Conservation (phyloP, 306 rosid genomes). For the Cercis canadensis region DNA sequence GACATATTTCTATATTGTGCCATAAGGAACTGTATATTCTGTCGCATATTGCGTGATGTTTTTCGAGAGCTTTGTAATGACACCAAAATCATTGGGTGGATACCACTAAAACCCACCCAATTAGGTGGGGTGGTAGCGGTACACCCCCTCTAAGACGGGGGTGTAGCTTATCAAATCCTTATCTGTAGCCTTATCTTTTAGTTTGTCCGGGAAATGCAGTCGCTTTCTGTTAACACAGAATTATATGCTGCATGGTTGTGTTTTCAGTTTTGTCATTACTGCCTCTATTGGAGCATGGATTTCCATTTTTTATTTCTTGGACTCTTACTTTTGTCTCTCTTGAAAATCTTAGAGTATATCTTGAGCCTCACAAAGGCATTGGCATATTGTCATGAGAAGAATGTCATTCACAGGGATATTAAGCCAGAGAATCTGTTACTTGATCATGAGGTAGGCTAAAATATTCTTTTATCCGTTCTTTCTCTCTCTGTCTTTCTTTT, state of each 20-base stretch:
- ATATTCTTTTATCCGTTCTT: background rate
- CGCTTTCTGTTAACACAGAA: background rate
- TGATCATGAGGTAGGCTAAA: constrained; percentile 75
- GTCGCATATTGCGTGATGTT: too few species aligned
- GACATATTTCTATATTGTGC: too few species aligned
- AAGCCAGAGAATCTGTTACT: constrained; percentile 91
- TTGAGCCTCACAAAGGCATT: constrained; percentile 80
- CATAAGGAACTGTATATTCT: too few species aligned
- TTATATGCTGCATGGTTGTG: constrained; percentile 4
- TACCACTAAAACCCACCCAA: too few species aligned
- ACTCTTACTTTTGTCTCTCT: constrained; percentile 13
- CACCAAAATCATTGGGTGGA: too few species aligned
- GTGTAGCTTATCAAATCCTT: too few species aligned
- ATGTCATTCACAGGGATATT: constrained; percentile 93
- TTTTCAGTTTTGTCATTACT: background rate
- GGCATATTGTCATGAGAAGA: constrained; percentile 89
- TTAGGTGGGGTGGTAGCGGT: too few species aligned
- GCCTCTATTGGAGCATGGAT: background rate
- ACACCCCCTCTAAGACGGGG: too few species aligned
- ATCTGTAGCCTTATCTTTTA: too few species aligned
- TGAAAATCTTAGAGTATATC: constrained; percentile 65
- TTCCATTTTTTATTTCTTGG: background rate
- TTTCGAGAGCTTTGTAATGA: too few species aligned
- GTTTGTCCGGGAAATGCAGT: background rate
- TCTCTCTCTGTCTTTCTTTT: background rate